Conservation (phyloP, 352 stramenopile species). For the Globisporangium uncinulatum region DNA sequence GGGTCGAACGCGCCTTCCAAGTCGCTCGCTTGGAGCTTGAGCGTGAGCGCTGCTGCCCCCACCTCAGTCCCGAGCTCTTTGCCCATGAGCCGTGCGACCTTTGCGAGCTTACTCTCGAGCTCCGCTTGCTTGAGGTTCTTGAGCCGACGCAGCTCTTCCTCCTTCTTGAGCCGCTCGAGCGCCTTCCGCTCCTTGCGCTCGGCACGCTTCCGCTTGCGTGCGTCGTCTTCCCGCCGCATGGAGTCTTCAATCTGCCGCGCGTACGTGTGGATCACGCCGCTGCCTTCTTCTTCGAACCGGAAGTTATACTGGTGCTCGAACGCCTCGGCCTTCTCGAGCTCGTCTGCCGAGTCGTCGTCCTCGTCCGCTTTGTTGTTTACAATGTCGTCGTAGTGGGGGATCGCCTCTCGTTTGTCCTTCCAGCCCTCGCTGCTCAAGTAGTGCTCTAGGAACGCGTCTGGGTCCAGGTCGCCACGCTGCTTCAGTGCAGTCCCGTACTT, state of each 20-base stretch:
- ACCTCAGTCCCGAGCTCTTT: constrained; percentile 37
- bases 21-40: constrained; percentile 46
- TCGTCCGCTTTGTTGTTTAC: constrained; percentile 85
- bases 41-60: constrained; percentile 16
- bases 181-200: constrained; percentile 93
- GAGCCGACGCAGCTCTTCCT: constrained; percentile 94
- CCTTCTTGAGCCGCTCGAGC: constrained; percentile 94
- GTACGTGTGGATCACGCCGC: constrained; percentile 81
- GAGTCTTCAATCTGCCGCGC: constrained; percentile 80
- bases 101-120: constrained; percentile 91
- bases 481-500: constrained; percentile 55
- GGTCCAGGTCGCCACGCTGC: constrained; percentile 57
- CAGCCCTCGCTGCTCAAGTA: constrained; percentile 77
- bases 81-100: constrained; percentile 86
- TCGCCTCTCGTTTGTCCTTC: constrained; percentile 67
- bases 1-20: constrained; percentile 96
- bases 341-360: constrained; percentile 46
- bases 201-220: constrained; percentile 93
- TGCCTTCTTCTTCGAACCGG: constrained; percentile 96
- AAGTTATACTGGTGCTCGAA: constrained; percentile 99
- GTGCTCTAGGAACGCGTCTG: constrained; percentile 73
- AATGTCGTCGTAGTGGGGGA: constrained; percentile 80
- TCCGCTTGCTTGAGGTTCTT: constrained; percentile 98
- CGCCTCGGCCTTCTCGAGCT: constrained; percentile 92
- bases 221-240: constrained; percentile 95